These are phyloP conservation scores for barley (Hordeum vulgare) DNA, from an alignment of 176 grass and related monocot species.

Conservation along the genomic window DNA sequence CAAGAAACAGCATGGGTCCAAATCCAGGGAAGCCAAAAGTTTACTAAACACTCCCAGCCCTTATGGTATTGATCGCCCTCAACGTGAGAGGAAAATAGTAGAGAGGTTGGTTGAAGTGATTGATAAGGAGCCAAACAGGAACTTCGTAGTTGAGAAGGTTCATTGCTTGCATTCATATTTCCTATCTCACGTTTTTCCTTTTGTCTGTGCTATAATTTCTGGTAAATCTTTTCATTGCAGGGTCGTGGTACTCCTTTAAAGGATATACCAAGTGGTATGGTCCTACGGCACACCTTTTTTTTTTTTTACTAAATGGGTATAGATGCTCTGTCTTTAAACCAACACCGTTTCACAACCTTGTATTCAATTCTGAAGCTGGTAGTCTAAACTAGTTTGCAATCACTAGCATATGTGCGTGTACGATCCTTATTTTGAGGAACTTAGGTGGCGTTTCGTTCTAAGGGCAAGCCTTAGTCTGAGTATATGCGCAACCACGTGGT, in stretches of 20 bases:
- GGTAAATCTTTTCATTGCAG: constrained; percentile 38
- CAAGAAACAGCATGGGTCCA: constrained; percentile 31
- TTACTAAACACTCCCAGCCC: constrained; percentile 35
- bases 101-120: constrained; percentile 99
- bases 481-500: background rate
- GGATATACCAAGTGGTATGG: constrained; percentile 83
- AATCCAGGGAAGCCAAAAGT: constrained; percentile 54
- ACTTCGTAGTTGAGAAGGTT: constrained; percentile 92
- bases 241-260: constrained; percentile 92
- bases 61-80: constrained; percentile 71
- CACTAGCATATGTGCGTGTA: background rate
- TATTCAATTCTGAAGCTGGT: background rate
- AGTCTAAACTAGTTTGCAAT: background rate
- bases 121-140: constrained; percentile 77
- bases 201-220: constrained; percentile 12
- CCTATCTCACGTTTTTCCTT: background rate
- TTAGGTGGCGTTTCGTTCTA: background rate
- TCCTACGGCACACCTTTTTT: background rate
- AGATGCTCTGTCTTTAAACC: background rate
- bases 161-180: constrained; percentile 11
- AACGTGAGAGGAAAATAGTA: constrained; percentile 93
- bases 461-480: background rate
- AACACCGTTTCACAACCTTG: background rate
- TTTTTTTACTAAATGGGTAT: background rate
- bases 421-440: constrained; percentile 9